phyloP scores from a whole-genome alignment of 2,329 filamentous ascomycete genomes.

The Trichoderma guizhouense region DNA sequence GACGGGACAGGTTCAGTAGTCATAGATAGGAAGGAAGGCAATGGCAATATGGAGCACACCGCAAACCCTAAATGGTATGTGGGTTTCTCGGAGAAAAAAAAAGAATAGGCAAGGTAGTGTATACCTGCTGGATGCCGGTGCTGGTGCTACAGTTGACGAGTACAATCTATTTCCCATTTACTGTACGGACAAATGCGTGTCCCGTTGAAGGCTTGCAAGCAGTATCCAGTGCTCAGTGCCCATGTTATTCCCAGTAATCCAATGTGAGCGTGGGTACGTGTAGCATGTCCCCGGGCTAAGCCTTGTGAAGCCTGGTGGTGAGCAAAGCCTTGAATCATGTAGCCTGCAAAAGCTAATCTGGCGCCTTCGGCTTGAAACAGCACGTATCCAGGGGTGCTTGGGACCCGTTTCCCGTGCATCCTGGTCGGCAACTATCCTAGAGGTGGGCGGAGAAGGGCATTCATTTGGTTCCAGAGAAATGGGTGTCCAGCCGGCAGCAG shows the following conservation, averaged over 20 bases:
- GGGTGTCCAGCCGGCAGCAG: not conserved
- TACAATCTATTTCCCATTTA: not conserved
- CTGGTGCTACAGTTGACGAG: not conserved
- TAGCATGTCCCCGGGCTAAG: not conserved
- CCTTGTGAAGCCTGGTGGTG: constrained; percentile 14
- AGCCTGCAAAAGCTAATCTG: constrained; percentile 16
- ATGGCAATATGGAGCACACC: not conserved
- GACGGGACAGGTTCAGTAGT: not conserved
- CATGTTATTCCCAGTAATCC: constrained; percentile 2
- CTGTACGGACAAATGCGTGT: not conserved
- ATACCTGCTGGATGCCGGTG: not conserved
- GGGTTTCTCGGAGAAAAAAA: not conserved
- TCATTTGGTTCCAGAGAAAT: not conserved
- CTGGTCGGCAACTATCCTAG: not conserved
- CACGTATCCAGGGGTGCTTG: constrained; percentile 5
- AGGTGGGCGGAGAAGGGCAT: not conserved
- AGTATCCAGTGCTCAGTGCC: not conserved
- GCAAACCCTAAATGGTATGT: not conserved
- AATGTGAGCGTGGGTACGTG: not conserved
- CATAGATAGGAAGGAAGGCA: not conserved
- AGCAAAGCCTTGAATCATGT: constrained; percentile 8
- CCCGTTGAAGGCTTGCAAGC: not conserved
- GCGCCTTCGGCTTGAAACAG: constrained; percentile 13
- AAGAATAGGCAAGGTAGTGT: not conserved
- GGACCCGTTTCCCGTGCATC: not conserved